Base-by-base conservation (phyloP, 345 rosid species). In the Salix dunnii region DNA sequence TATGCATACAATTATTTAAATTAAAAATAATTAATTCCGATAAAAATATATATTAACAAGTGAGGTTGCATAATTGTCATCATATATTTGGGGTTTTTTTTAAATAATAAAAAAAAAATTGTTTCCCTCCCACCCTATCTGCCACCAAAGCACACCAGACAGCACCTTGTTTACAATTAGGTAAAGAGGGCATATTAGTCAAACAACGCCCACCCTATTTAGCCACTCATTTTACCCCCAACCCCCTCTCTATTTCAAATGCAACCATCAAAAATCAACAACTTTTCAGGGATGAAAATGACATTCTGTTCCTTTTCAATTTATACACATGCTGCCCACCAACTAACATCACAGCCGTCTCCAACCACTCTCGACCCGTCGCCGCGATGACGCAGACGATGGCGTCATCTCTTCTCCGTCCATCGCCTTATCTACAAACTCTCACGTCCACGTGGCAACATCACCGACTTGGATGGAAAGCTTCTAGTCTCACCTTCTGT, bases 401-500 rank as follows among this genome's bases (percentile, higher is more conserved):
- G 82, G 74, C 42, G 76, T 55, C 76, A 82, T 70, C 31, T 4
- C 11, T 5, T 42, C 51, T 13, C 48, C 13, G 62, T 2, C 6
- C 43, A 40, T n/a, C 23, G 30, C 71, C 85, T 77, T 74, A 76
- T 86, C 87, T 74, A 48, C 61, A 42, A 62, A 42, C 25, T n/a
- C 25, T 42, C 11, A 0, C 16, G 6, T 61, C 78, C 80, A 84
- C 78, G 85, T 83, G 86, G 80, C 71, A 1, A 6, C 48, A 42
- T 30, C 40, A 6, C 18, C 49, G 13, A 7, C 35, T 3, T 23
- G 20, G 69, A 61, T 46, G 68, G 10, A 14, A 13, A 38, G n/a
- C 42, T 5, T 5, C 6, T 9, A 46, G 61, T 23, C 81, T 73
- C 85, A 81, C 82, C 81, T 72, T 30, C 9, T 69, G 23, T 17